A percentile compares a stretch with the other conserved stretches of the same genome.
Evolutionary conservation across 2,329 filamentous ascomycete genomes (phyloP).

Genomic region (Ascochyta lentis): DNA sequence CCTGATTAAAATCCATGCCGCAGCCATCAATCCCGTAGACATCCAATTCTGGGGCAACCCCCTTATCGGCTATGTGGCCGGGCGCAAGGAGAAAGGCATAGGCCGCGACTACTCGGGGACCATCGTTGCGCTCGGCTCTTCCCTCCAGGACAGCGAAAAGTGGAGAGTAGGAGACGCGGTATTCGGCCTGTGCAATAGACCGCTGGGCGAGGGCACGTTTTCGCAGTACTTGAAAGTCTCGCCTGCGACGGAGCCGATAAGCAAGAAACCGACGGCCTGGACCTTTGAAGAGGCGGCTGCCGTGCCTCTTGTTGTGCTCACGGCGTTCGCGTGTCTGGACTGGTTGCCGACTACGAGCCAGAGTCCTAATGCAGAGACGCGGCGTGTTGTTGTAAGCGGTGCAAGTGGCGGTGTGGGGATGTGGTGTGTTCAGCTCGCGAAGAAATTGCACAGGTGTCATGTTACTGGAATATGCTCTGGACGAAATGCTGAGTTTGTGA

Average conservation of each 20-base stretch:
- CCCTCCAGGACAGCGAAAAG: conserved; percentile 17
- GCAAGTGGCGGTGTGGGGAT: conserved; percentile 44
- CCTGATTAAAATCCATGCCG: conserved; percentile 52
- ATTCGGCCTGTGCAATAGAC: conserved; percentile 33
- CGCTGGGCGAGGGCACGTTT: conserved; percentile 38
- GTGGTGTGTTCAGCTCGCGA: conserved; percentile 51
- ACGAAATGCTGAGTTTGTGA: conserved; percentile 56
- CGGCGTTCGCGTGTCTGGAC: conserved; percentile 45
- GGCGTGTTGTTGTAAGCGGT: conserved; percentile 37
- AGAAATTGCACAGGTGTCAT: conserved; percentile 45
- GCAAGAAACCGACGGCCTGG: conserved; percentile 30
- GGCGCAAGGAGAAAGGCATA: conserved; percentile 45
- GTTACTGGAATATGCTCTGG: conserved; percentile 59
- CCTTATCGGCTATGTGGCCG: conserved; percentile 36
- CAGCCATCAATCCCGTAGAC: conserved; percentile 56
- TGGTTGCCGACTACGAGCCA: conserved; percentile 28
- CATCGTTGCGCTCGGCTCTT: conserved; percentile 42
- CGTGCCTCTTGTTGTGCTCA: conserved; percentile 48
- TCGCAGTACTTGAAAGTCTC: conserved; percentile 31
- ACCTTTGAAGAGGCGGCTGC: conserved; percentile 34
- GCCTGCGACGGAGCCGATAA: conserved; percentile 29
- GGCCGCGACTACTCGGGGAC: conserved; percentile 56
- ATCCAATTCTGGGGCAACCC: conserved; percentile 45
- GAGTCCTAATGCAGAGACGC: conserved; percentile 13
- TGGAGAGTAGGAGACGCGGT: conserved; percentile 36